Percentiles rank a stretch among this genome's conserved stretches.
These are phyloP conservation scores for Diaporthe vaccinii DNA, from an alignment of 2,329 filamentous ascomycete species.

Conservation along the genomic window DNA sequence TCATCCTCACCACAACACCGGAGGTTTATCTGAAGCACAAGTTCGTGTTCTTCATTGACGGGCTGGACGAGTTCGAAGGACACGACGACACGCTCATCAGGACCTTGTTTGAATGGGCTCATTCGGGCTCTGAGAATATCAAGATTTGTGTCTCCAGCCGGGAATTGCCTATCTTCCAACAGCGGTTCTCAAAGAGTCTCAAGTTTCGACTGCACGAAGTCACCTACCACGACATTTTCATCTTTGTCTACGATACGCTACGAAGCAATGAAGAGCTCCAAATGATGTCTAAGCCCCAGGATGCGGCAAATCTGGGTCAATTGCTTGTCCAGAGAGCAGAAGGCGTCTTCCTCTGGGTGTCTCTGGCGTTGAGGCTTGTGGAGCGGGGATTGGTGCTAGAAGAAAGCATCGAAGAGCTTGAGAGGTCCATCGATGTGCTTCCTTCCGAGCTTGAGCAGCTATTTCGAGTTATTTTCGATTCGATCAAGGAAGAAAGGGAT, in stretches of 20 bases:
- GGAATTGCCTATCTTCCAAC: constrained; percentile 14
- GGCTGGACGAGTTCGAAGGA: constrained; percentile 42
- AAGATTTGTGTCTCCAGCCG: constrained; percentile 32
- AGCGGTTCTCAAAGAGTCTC: not conserved
- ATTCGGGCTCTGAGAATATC: not conserved
- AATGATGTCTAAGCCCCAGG: not conserved
- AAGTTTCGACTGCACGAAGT: constrained; percentile 25
- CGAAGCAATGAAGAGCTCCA: not conserved
- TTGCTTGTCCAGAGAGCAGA: constrained; percentile 34
- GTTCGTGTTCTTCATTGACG: constrained; percentile 44
- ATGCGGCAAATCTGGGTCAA: not conserved
- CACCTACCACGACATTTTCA: not conserved
- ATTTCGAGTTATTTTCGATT: constrained; percentile 38
- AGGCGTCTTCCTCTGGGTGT: constrained; percentile 44
- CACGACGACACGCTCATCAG: constrained; percentile 34
- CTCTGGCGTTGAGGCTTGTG: constrained; percentile 39
- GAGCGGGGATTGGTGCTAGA: constrained; percentile 33
- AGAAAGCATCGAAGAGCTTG: constrained; percentile 38
- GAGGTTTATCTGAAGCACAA: not conserved
- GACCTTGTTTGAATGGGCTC: constrained; percentile 34
- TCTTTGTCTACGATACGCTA: constrained; percentile 15
- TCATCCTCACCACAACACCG: not conserved
- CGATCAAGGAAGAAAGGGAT: not conserved
- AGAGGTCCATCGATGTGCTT: constrained; percentile 34
- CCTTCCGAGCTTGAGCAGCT: constrained; percentile 39